Percentiles rank a stretch among this genome's conserved stretches.
Conservation (phyloP, 768 basidiomycete species). For the Mycena olivaceomarginata region DNA sequence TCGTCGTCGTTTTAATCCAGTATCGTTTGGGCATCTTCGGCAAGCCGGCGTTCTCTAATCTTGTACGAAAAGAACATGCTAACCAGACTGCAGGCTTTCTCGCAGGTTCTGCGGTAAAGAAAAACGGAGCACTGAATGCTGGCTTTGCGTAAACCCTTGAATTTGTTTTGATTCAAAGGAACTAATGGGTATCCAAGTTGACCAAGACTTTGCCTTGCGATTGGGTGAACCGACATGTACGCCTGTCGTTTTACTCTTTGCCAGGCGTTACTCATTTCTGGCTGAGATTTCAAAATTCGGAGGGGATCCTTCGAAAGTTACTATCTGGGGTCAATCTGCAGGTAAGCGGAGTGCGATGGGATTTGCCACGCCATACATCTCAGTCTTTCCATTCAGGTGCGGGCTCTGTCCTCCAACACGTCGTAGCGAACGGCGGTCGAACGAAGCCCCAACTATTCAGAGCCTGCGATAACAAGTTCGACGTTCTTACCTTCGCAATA, state of each 20-base stretch:
- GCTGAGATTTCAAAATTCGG: slow-evolving; percentile 45
- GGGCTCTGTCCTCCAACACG: slow-evolving; percentile 58
- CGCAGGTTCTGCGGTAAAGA: slow-evolving; percentile 52
- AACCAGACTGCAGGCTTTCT: slow-evolving; percentile 51
- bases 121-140: slow-evolving; percentile 53
- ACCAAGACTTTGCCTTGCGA: slow-evolving; percentile 56
- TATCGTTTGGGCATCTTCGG: slow-evolving; percentile 64
- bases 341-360: slow-evolving; percentile 18
- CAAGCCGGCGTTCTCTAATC: neutral
- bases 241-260: neutral
- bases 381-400: slow-evolving; percentile 46
- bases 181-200: slow-evolving; percentile 44
- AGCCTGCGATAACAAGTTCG: slow-evolving; percentile 56
- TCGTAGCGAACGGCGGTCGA: slow-evolving; percentile 56
- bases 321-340: slow-evolving; percentile 49
- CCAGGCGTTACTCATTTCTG: neutral
- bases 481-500: slow-evolving; percentile 57
- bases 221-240: slow-evolving; percentile 56
- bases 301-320: slow-evolving; percentile 45
- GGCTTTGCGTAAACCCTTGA: slow-evolving; percentile 50
- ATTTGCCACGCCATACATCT: neutral
- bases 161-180: neutral
- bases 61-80: too few species aligned
- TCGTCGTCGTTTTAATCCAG: slow-evolving; percentile 63
- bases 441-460: slow-evolving; percentile 57